phyloP scores from a whole-genome alignment of 148 eudicot species.

The Diospyros kaki region DNA sequence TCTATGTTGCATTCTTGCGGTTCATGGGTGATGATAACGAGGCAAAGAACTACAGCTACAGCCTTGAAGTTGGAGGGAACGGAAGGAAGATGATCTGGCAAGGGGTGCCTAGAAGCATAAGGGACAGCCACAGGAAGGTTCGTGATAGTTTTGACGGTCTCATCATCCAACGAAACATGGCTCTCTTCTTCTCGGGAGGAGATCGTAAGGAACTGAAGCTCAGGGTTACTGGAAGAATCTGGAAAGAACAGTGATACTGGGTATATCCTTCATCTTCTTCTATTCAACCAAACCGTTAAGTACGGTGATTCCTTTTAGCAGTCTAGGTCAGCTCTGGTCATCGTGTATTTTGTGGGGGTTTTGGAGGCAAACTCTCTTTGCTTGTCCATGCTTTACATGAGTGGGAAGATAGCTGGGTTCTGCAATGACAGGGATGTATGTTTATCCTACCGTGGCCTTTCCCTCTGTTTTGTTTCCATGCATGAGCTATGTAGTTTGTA shows the following conservation, averaged over 20 bases:
- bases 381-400: constrained; percentile 17
- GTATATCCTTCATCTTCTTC: not conserved
- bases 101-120: constrained; percentile 49
- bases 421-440: too few relatives aligned
- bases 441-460: too few relatives aligned
- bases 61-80: constrained; percentile 9
- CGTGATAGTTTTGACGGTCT: constrained; percentile 59
- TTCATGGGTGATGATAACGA: constrained; percentile 61
- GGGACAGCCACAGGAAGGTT: constrained; percentile 54
- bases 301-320: not conserved
- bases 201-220: constrained; percentile 58
- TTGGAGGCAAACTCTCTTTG: constrained; percentile 47
- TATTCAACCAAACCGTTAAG: not conserved
- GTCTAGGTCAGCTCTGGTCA: constrained; percentile 15
- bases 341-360: constrained; percentile 13
- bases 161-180: constrained; percentile 56
- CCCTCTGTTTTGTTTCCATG: too few relatives aligned
- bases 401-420: too few relatives aligned
- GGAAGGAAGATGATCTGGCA: constrained; percentile 55
- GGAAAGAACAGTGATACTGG: constrained; percentile 34
- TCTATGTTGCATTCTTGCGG: constrained; percentile 17
- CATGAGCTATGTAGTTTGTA: not conserved
- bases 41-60: constrained; percentile 52
- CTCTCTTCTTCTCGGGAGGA: constrained; percentile 68
- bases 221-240: constrained; percentile 49